These are phyloP conservation scores for Rhodocollybia butyracea DNA, from an alignment of 768 basidiomycete genomes.

Conservation along the genomic window DNA sequence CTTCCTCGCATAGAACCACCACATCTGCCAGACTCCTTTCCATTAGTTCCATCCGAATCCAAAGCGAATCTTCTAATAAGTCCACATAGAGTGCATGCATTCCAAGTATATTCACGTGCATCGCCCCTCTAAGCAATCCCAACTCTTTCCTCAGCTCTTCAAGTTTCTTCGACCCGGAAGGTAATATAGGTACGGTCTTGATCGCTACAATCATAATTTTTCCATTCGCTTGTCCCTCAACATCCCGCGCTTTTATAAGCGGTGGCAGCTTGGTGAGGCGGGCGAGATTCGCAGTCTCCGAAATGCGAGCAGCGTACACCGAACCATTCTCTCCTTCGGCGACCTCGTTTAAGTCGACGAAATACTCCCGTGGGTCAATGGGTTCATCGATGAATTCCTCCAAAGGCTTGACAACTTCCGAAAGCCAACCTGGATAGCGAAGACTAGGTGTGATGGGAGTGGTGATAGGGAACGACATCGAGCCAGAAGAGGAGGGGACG, in stretches of 20 bases:
- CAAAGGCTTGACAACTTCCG: slow-evolving; percentile 53
- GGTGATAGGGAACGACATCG: not conserved
- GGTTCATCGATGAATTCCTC: slow-evolving; percentile 62
- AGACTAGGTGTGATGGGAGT: slow-evolving; percentile 30
- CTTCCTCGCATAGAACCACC: slow-evolving; percentile 57
- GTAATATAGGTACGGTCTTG: slow-evolving; percentile 65
- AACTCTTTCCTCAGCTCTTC: slow-evolving; percentile 62
- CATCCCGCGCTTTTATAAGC: slow-evolving; percentile 34
- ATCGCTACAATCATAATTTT: slow-evolving; percentile 61
- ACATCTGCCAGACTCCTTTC: slow-evolving; percentile 84
- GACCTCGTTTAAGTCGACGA: slow-evolving; percentile 69
- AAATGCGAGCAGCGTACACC: slow-evolving; percentile 48
- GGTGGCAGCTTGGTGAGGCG: slow-evolving; percentile 37
- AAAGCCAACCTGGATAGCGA: slow-evolving; percentile 62
- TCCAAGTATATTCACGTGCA: slow-evolving; percentile 60
- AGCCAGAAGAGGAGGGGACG: slow-evolving; percentile 7
- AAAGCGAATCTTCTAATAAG: slow-evolving; percentile 61
- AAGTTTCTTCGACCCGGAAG: slow-evolving; percentile 59
- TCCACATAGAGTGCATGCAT: slow-evolving; percentile 74
- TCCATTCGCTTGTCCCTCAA: slow-evolving; percentile 29
- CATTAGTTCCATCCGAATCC: slow-evolving; percentile 92
- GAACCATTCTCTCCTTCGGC: slow-evolving; percentile 83
- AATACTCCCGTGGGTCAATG: slow-evolving; percentile 60
- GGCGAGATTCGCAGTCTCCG: slow-evolving; percentile 21
- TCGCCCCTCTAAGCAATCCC: slow-evolving; percentile 49